phyloP scores from a whole-genome alignment of 129 eudicot species.

The Oenanthe sinensis region DNA sequence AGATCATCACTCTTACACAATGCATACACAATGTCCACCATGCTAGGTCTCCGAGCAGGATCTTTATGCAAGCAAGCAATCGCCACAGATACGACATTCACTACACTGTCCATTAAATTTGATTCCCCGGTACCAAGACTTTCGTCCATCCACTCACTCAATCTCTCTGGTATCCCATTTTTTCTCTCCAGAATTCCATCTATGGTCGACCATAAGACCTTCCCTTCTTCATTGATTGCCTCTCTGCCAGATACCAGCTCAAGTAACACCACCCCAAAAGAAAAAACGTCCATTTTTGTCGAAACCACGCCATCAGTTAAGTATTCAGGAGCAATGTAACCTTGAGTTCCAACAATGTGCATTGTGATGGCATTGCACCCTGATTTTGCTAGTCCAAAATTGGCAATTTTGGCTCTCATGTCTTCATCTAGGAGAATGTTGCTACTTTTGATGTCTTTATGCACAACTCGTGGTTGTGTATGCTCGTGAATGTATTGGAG shows the following conservation, averaged over 20 bases:
- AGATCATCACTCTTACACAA: slow-evolving; percentile 77
- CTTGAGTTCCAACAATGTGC: slow-evolving; percentile 93
- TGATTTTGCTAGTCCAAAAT: slow-evolving; percentile 86
- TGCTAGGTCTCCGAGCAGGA: slow-evolving; percentile 62
- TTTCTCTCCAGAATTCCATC: slow-evolving; percentile 35
- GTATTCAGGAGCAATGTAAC: slow-evolving; percentile 88
- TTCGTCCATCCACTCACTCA: slow-evolving; percentile 56
- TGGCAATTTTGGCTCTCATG: slow-evolving; percentile 92
- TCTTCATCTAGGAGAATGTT: slow-evolving; percentile 75
- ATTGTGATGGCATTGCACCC: slow-evolving; percentile 95
- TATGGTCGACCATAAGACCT: slow-evolving; percentile 48
- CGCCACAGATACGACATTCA: slow-evolving; percentile 56
- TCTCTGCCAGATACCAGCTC: slow-evolving; percentile 71
- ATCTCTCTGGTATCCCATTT: slow-evolving; percentile 23
- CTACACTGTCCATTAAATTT: slow-evolving; percentile 39
- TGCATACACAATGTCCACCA: slow-evolving; percentile 88
- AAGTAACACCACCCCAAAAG: slow-evolving; percentile 79
- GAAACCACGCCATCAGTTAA: slow-evolving; percentile 69
- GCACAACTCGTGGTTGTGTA: slow-evolving; percentile 87
- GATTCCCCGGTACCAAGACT: slow-evolving; percentile 29
- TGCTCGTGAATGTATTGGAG: slow-evolving; percentile 93
- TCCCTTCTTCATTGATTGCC: slow-evolving; percentile 56
- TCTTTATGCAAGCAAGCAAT: slow-evolving; percentile 65
- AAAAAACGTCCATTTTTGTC: slow-evolving; percentile 79
- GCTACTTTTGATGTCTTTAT: slow-evolving; percentile 82